A percentile compares a stretch with the other conserved stretches of the same genome.
These are phyloP conservation scores for Urtica urens DNA, from an alignment of 306 rosid genomes.

Conservation along the genomic window DNA sequence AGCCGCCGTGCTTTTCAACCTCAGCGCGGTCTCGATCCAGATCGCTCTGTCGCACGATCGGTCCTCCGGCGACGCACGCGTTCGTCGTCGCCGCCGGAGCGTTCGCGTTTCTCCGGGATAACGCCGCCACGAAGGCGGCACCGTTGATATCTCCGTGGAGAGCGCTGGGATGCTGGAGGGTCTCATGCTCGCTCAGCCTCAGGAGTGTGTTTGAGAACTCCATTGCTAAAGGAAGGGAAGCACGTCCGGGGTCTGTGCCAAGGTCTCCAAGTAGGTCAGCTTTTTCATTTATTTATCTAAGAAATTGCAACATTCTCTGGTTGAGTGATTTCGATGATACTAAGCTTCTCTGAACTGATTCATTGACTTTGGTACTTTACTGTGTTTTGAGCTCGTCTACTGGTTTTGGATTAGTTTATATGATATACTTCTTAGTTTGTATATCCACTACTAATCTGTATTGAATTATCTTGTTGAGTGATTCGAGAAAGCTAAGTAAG, in stretches of 20 bases:
- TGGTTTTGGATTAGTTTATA: no score
- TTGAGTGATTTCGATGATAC: no score
- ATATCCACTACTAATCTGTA: no score
- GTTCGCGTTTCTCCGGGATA: slow-evolving; percentile 57
- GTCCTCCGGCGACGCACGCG: slow-evolving; percentile 59
- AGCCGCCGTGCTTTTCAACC: slow-evolving; percentile 73
- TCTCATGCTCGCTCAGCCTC: slow-evolving; percentile 95
- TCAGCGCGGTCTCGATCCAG: slow-evolving; percentile 86
- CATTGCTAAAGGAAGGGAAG: slow-evolving; percentile 90
- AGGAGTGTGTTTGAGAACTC: slow-evolving; percentile 92
- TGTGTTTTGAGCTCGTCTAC: no score
- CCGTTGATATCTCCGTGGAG: slow-evolving; percentile 72
- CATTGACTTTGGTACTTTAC: no score
- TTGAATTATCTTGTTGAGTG: no score
- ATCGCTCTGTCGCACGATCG: slow-evolving; percentile 79
- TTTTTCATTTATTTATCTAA: no score
- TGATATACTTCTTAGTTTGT: no score
- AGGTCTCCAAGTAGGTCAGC: slow-evolving; percentile 92
- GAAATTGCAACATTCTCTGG: no score
- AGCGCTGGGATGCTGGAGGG: slow-evolving; percentile 88
- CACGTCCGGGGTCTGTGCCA: slow-evolving; percentile 91
- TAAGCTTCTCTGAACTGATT: no score
- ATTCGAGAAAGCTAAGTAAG: no score
- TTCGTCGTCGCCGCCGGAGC: slow-evolving; percentile 83
- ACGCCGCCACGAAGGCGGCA: slow-evolving; percentile 76